A percentile compares a stretch with the other conserved stretches of the same genome.
phyloP scores from a whole-genome alignment of 2,329 filamentous ascomycete genomes.

The Fusarium duplospermum region DNA sequence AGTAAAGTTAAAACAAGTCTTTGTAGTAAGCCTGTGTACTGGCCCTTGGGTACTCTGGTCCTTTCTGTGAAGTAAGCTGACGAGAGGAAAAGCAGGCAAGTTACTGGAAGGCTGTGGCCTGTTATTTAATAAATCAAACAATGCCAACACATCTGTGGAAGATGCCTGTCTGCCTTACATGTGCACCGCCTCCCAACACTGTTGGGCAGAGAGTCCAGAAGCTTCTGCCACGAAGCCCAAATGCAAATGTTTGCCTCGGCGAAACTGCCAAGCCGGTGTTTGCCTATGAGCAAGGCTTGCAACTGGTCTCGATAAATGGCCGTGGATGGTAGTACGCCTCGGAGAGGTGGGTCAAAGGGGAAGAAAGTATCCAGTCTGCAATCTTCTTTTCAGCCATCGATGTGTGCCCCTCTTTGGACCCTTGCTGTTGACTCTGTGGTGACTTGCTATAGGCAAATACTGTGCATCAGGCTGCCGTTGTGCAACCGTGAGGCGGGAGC shows the following conservation, averaged over 20 bases:
- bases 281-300: neutral
- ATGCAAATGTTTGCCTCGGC: neutral
- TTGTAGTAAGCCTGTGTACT: neutral
- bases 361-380: neutral
- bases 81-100: neutral
- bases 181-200: neutral
- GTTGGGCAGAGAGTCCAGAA: neutral
- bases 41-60: neutral
- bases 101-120: neutral
- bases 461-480: neutral
- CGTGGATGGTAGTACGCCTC: neutral
- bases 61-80: neutral
- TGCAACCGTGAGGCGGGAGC: neutral
- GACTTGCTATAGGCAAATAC: neutral
- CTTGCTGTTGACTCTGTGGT: neutral
- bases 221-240: neutral
- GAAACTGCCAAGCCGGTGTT: neutral
- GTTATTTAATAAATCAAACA: neutral
- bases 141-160: neutral
- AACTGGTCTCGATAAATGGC: neutral
- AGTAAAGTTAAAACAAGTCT: neutral
- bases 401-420: neutral
- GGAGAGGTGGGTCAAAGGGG: neutral
- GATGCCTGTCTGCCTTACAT: neutral
- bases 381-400: neutral